Conservation (phyloP, 495 filamentous ascomycete genomes). For the Parathielavia appendiculata region DNA sequence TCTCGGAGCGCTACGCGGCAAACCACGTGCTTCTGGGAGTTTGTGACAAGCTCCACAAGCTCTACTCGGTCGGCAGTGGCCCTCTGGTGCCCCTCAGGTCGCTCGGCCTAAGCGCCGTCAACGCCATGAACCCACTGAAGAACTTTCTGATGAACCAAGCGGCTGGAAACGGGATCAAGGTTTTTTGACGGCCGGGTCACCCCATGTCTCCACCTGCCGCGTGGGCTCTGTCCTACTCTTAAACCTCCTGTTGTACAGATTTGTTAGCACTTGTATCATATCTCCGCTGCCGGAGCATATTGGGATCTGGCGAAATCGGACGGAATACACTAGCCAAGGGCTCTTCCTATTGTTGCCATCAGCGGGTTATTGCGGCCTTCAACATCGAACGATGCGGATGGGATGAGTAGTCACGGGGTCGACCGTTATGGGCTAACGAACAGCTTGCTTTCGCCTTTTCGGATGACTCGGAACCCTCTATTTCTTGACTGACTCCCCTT, state of each 20-base stretch:
- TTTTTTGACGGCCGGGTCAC: slow-evolving; percentile 30
- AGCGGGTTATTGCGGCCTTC: not conserved
- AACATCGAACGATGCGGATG: slow-evolving; percentile 5
- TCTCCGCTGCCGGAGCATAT: not conserved
- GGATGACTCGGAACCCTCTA: not conserved
- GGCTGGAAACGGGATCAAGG: slow-evolving; percentile 54
- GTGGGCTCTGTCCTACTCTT: slow-evolving; percentile 10
- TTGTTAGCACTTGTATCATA: slow-evolving; percentile 16
- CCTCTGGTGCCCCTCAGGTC: slow-evolving; percentile 74
- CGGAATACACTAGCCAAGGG: not conserved
- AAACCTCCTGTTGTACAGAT: slow-evolving; percentile 14
- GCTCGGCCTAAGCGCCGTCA: slow-evolving; percentile 69
- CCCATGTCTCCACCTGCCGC: slow-evolving; percentile 1
- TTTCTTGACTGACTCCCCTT: not conserved
- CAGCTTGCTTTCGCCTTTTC: not conserved
- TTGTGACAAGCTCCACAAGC: slow-evolving; percentile 88
- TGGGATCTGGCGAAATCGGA: not conserved
- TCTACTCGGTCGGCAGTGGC: slow-evolving; percentile 71
- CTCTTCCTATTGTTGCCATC: not conserved
- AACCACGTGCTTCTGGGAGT: slow-evolving; percentile 86
- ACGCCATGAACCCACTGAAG: slow-evolving; percentile 75
- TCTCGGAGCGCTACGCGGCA: slow-evolving; percentile 66
- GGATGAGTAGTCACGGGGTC: slow-evolving; percentile 2
- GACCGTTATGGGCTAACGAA: not conserved
- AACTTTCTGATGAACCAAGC: slow-evolving; percentile 83